Evolutionary conservation across 305 asterid species (phyloP), one percentile per base, ranked within the genome.

Genomic region (Fraxinus platypoda): DNA sequence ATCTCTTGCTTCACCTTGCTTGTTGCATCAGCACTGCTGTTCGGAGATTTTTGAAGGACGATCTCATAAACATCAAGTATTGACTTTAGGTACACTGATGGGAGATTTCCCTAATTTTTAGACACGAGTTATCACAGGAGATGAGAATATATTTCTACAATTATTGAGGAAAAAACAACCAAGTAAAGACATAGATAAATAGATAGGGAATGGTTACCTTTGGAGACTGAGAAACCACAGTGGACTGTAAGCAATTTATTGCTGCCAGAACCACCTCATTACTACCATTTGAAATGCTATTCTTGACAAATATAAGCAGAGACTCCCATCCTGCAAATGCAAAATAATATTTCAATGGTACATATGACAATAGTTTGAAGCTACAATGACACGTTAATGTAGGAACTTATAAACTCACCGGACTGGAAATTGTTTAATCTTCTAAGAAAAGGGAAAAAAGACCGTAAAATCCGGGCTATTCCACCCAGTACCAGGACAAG

Each of bases 1-100:
- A 96, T 96, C 91, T 96, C 99, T 90, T 96, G 99, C 92, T 93
- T 93, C 97, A 93, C 97, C 90, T 93, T 96, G 91, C 90, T 90
- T 68, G 90, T 81, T 78, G 88, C 85, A 66, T 88, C 91, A 80
- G 89, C 94, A 75, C 83, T 86, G 86, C 85, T 87, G 87, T 83
- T 82, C 4, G 88, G 86, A 77, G 95, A 89, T 83, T 91, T 88
- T 89, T 85, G 93, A 72, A 96, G 92, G 88, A 91, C 98, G 87
- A 86, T 89, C 86, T 90, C 98, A 85, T 92, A 96, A 83, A 92
- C 91, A 87, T 93, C 95, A 83, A 96, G 97, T 81, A 93, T 90
- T 1, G 99, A 94, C 84, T 84, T 87, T 64, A 94, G 89, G 87
- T 93, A 94, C 71, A 91, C 82, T 76, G 85, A 70, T 74, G 98